These are phyloP conservation scores for Scedosporium aurantiacum DNA, from an alignment of 2,329 filamentous ascomycete genomes.

Conservation along the genomic window DNA sequence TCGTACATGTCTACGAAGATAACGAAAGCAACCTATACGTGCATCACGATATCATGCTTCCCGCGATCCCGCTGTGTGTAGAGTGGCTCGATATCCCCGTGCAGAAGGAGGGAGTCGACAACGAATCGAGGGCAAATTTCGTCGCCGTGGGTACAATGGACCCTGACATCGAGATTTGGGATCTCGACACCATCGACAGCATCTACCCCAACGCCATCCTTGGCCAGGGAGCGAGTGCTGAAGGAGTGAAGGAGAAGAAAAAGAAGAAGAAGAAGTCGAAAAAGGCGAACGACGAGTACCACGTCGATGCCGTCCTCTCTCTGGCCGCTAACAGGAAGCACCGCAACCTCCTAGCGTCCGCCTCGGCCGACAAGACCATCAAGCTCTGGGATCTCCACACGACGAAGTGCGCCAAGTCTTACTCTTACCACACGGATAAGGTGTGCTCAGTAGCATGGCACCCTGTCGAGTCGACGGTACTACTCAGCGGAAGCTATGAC, in stretches of 20 bases:
- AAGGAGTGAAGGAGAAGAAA: slow-evolving; percentile 52
- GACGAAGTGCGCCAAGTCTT: slow-evolving; percentile 86
- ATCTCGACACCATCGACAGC: slow-evolving; percentile 88
- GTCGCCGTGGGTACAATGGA: slow-evolving; percentile 96
- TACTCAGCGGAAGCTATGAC: slow-evolving; percentile 91
- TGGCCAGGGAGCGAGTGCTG: slow-evolving; percentile 54
- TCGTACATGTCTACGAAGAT: slow-evolving; percentile 97
- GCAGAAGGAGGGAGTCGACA: slow-evolving; percentile 51
- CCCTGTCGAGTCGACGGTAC: slow-evolving; percentile 70
- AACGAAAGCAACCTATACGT: slow-evolving; percentile 93
- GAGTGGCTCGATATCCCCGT: slow-evolving; percentile 96
- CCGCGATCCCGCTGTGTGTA: slow-evolving; percentile 86
- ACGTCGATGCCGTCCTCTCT: slow-evolving; percentile 86
- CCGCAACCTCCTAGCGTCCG: slow-evolving; percentile 86
- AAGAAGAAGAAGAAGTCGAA: slow-evolving; percentile 86
- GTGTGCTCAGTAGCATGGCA: slow-evolving; percentile 96
- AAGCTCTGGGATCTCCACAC: slow-evolving; percentile 97
- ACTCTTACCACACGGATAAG: slow-evolving; percentile 93
- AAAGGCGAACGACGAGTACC: slow-evolving; percentile 82
- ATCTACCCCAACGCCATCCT: slow-evolving; percentile 98
- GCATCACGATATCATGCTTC: slow-evolving; percentile 98
- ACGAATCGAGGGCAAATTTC: slow-evolving; percentile 70
- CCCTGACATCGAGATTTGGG: slow-evolving; percentile 97
- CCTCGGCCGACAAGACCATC: slow-evolving; percentile 91
- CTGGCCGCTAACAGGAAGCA: slow-evolving; percentile 88